Evolutionary conservation across 148 eudicot genomes (phyloP), one percentile per base, ranked within the genome.

Genomic region (Spergularia bocconei): DNA sequence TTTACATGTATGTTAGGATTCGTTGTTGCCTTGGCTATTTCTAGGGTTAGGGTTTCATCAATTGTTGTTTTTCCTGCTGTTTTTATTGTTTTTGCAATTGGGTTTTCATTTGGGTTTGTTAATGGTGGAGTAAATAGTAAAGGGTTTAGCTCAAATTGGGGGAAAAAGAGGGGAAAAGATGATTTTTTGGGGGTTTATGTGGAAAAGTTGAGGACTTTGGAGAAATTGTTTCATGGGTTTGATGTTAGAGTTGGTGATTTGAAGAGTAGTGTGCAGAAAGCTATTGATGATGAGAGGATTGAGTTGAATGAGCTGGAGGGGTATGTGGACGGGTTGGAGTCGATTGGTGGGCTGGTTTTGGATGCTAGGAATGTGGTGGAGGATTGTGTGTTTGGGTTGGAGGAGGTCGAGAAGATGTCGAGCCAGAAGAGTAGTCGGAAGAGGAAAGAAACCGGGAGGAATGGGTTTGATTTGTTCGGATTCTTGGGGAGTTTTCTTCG

Each of bases 31-130:
- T 80, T 95, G 77, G 97, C 85, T 6, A 63, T 95, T 86, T 89
- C 93, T 83, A 90, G 98, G 82, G 82, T 95, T 61, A 87, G 88
- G 84, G 90, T 90, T 79, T 91, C 98, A 54, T 86, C 97, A 36
- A 86, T 92, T 80, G 64, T 92, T 76, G 87, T 89, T 44, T 78
- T 90, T 76, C 97, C 98, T 41, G 97, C 93, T 84, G 79, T 84
- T 85, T 88, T 80, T 74, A 51, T 92, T 75, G 89, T 95, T 81
- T 92, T 92, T 81, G 93, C 83, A 11, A 39, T 79, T 82, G 98
- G 98, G 75, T 90, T 92, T 85, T 90, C 93, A 4, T 74, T 90
- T 81, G 98, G 98, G 77, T 69, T 84, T 78, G 80, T 89, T 61
- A 94, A 89, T 80, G 87, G 86, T 47, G 85, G 84, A 47, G 60